Evolutionary conservation across 305 asterid species (phyloP), one percentile per base, ranked within the genome.

Genomic region (Solanum hybrid): DNA sequence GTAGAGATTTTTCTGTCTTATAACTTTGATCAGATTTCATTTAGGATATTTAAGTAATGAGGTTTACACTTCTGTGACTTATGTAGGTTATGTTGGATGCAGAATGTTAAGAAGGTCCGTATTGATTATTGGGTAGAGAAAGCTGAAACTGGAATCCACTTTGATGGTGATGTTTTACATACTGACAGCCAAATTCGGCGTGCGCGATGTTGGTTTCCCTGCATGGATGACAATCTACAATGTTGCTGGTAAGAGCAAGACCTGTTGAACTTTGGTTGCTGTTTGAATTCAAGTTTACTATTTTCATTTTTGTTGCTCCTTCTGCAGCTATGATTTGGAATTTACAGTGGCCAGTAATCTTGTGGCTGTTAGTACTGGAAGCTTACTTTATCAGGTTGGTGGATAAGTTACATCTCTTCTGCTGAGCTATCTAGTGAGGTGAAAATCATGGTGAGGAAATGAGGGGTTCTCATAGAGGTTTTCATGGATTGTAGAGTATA

Each of bases 131-230:
- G 99, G 99, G 99, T 96, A 86, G 99, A 98, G 95, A 98, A 97
- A 93, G 96, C 98, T 89, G 99, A 96, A 91, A 97, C 99, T 12
- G 99, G 99, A 89, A 94, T 98, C 89, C 99, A 98, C 92, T 95
- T 96, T 92, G 91, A 94, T 89, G 94, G 92, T 66, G 91, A 94
- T 86, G 98, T 98, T 93, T 91, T 97, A 89, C 98, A 97, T 90
- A 97, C 99, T 31, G 94, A 98, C 92, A 96, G 94, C 93, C 99
- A 98, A 94, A 94, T 97, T 91, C 93, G 99, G 94, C 99, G 99
- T 75, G 98, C 99, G 26, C 94, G 99, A 82, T 98, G 99, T 92
- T 98, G 99, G 99, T 98, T 98, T 92, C 99, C 99, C 86, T 98
- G 99, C 93, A 93, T 98, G 96, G 99, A 98, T 89, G 99, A 97